These are phyloP conservation scores for Petunia hybrid DNA, from an alignment of 305 asterid genomes.

Conservation along the genomic window DNA sequence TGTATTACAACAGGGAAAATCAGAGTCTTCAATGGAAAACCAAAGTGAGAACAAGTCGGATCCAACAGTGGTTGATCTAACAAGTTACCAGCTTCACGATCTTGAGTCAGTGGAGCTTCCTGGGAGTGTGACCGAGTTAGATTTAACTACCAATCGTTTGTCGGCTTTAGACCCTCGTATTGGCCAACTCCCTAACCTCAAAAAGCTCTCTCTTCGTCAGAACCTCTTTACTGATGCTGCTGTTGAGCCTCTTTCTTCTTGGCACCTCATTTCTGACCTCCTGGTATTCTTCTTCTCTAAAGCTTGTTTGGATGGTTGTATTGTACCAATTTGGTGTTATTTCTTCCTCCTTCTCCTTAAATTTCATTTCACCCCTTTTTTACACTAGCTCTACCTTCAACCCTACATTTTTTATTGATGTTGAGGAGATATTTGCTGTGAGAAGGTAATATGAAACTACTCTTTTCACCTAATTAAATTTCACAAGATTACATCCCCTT, in stretches of 20 bases:
- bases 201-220: constrained; percentile 90
- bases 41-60: constrained; percentile 41
- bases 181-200: constrained; percentile 69
- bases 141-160: constrained; percentile 86
- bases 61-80: constrained; percentile 68
- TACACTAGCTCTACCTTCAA: too few relatives aligned
- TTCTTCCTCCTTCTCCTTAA: too few relatives aligned
- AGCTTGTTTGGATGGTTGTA: too few relatives aligned
- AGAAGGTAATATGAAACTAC: too few relatives aligned
- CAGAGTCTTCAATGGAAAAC: constrained; percentile 25
- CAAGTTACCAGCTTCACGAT: constrained; percentile 90
- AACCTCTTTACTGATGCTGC: constrained; percentile 73
- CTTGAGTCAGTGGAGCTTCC: constrained; percentile 79
- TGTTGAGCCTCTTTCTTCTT: constrained; percentile 68
- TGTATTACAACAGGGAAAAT: background rate
- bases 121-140: constrained; percentile 67
- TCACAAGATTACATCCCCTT: too few relatives aligned
- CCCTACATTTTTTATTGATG: too few relatives aligned
- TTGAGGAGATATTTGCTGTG: too few relatives aligned
- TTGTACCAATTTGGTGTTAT: too few relatives aligned
- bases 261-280: constrained; percentile 69
- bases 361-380: too few relatives aligned
- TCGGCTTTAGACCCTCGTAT: constrained; percentile 84
- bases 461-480: too few relatives aligned
- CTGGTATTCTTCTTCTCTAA: constrained; percentile 50